Evolutionary conservation across 805 yeast genomes (phyloP).

Genomic region (Teunomyces tritomae): DNA sequence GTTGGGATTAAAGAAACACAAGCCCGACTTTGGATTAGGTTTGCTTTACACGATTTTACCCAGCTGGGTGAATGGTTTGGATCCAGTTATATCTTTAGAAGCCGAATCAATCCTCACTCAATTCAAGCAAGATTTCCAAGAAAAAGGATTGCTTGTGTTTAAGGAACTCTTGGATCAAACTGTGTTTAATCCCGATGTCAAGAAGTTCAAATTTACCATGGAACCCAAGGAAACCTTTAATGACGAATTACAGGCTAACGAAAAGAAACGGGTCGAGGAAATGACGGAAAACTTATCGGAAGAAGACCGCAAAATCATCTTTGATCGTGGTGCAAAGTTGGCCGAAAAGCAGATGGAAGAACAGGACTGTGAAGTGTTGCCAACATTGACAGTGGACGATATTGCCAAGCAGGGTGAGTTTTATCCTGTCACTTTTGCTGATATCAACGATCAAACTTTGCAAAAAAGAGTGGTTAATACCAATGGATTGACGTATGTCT

Average conservation of each 20-base stretch:
- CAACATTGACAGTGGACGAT: constrained; percentile 72
- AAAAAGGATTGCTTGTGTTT: constrained; percentile 53
- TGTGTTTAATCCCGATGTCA: constrained; percentile 43
- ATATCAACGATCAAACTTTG: constrained; percentile 29
- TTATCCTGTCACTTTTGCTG: constrained; percentile 25
- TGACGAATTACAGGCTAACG: constrained; percentile 60
- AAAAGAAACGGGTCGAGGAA: constrained; percentile 44
- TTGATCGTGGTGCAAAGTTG: constrained; percentile 57
- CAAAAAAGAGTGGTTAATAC: constrained; percentile 61
- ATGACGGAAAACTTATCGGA: constrained; percentile 43
- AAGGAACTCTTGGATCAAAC: constrained; percentile 54
- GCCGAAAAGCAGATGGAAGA: constrained; percentile 60
- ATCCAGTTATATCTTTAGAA: constrained; percentile 67
- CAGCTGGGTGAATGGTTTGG: constrained; percentile 79
- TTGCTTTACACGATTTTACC: constrained; percentile 73
- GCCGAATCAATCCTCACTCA: constrained; percentile 57
- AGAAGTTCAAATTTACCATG: constrained; percentile 74
- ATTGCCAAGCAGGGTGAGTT: constrained; percentile 57
- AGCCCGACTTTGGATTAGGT: constrained; percentile 84
- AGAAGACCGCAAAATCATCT: constrained; percentile 56
- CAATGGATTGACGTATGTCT: constrained; percentile 77
- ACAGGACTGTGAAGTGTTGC: constrained; percentile 78
- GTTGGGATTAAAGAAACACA: constrained; percentile 77
- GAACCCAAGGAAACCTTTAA: constrained; percentile 62
- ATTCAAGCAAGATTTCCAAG: constrained; percentile 60